Base-by-base conservation (phyloP, 2,329 filamentous ascomycete species). In the Lasiodiplodia sp. region DNA sequence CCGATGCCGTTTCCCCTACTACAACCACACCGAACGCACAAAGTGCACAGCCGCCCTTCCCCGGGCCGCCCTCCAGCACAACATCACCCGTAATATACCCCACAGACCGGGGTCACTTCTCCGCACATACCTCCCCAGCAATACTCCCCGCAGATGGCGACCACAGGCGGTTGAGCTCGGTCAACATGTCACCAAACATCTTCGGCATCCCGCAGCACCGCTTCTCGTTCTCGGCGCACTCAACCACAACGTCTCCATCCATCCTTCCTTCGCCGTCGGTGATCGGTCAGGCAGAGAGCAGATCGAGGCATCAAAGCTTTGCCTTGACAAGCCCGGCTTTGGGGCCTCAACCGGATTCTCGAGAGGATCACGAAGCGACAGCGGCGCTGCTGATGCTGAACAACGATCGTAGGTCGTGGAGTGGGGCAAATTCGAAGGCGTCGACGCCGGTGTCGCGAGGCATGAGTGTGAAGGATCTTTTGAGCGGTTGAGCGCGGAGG, bases 321-420 rank as follows among this genome's bases (percentile, higher is more conserved):
- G 58, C 52, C 11, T 69, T 81, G 38, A 80, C 78, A 2, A 79
- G 77, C 12, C 79, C 80, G 11, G 78, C 77, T 12, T 69, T 81
- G 6, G 74, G 72, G 5, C 77, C 79, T 2, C 77, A 77, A 69
- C 72, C 78, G 31, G 78, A 78, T 58, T 56, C 58, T 18, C 81
- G 73, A 10, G 78, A 83, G 37, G 83, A 85, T 53, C 90, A 94
- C 70, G 93, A 96, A 78, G 94, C 93, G 1, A 96, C 93, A 8
- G 91, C 93, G 14, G 94, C 94, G 3, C 79, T 97, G 73, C 80
- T 97, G 77, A 97, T 97, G 94, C 83, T 97, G 69, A 96, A 94
- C 72, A 89, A 86, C 66, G 93, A 96, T 77, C 87, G 92, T 51
- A 85, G 92, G 44, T 80, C 75, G 67, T 83, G 82, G 81, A 64